Conservation (phyloP, 1,139 yeast genomes). For the Meyerozyma athensensis region DNA sequence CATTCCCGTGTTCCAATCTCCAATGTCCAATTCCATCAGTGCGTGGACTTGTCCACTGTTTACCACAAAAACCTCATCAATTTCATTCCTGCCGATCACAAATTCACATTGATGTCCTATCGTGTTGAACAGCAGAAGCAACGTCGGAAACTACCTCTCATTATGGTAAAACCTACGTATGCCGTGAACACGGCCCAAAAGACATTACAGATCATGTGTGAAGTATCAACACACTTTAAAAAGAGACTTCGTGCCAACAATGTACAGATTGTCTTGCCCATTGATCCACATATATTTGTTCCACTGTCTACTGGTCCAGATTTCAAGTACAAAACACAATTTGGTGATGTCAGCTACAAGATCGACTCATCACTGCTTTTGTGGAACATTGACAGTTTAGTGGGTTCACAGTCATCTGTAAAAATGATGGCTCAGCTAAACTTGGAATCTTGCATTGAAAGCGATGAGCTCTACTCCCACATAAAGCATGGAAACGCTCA, state of each 20-base stretch:
- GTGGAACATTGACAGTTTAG: conserved; percentile 57
- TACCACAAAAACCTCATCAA: conserved; percentile 35
- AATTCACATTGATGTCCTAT: conserved; percentile 37
- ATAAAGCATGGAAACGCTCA: background rate
- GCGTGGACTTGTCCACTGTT: conserved; percentile 36
- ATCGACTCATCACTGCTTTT: conserved; percentile 47
- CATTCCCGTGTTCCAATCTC: conserved; percentile 28
- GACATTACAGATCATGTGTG: conserved; percentile 34
- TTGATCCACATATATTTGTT: conserved; percentile 32
- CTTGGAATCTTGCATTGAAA: conserved; percentile 10
- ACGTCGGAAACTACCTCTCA: conserved; percentile 30
- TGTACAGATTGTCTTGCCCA: conserved; percentile 30
- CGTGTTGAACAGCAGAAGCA: conserved; percentile 39
- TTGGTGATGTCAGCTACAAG: conserved; percentile 38
- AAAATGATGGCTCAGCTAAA: conserved; percentile 43
- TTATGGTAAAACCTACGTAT: conserved; percentile 35
- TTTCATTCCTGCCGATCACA: conserved; percentile 47
- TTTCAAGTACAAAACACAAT: conserved; percentile 38
- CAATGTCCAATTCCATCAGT: conserved; percentile 46
- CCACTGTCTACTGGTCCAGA: conserved; percentile 16
- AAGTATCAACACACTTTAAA: conserved; percentile 31
- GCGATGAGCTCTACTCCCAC: background rate
- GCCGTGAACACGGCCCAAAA: conserved; percentile 18
- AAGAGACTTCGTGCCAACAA: conserved; percentile 32
- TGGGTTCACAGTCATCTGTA: conserved; percentile 40